Base-by-base conservation (phyloP, 2,329 filamentous ascomycete species). In the Aspergillus sp. region DNA sequence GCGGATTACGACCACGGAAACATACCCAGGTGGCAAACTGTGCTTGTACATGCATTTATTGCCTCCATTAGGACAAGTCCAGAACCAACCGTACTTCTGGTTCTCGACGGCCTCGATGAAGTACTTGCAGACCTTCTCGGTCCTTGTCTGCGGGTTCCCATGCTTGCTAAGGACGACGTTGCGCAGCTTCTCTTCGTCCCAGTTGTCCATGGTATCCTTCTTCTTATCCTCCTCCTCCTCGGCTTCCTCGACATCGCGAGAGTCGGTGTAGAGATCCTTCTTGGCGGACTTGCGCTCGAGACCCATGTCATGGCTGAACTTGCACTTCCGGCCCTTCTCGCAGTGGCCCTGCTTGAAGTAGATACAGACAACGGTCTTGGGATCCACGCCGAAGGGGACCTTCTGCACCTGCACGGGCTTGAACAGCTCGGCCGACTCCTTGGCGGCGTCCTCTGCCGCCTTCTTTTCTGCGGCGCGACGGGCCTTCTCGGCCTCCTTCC, bases 31-130 rank as follows among this genome's bases (percentile, higher is more conserved):
- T 49, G 93, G 91, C 51, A 98, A 72, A 52, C 83, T 86, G 62
- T 98, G 91, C 65, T 83, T 88, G 60, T 98, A 98, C 81, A 91
- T 96, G 82, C 91, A 98, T 64, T 94, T 85, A 57, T 98, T 82
- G 43, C 84, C 89, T 44, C 86, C 88, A 54, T 96, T 96, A 29
- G 91, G 91, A 73, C 91, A 98, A 38, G 78, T 72, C 91, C 91
- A 98, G 66, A 98, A 96, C 91, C 91, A 98, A 42, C 91, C 91
- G 53, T 98, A 98, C 64, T 96, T 98, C 52, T 86, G 84, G 56
- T 98, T 91, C 65, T 98, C 91, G 42, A 98, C 91, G 15, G 91
- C 91, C 47, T 88, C 80, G 57, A 96, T 91, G 60, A 98, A 98
- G 70, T 69, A 94, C 65, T 96, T 98, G 84, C 91, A 98, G 46